phyloP scores from a whole-genome alignment of 2,329 filamentous ascomycete genomes.

The Cytospora leucostoma region DNA sequence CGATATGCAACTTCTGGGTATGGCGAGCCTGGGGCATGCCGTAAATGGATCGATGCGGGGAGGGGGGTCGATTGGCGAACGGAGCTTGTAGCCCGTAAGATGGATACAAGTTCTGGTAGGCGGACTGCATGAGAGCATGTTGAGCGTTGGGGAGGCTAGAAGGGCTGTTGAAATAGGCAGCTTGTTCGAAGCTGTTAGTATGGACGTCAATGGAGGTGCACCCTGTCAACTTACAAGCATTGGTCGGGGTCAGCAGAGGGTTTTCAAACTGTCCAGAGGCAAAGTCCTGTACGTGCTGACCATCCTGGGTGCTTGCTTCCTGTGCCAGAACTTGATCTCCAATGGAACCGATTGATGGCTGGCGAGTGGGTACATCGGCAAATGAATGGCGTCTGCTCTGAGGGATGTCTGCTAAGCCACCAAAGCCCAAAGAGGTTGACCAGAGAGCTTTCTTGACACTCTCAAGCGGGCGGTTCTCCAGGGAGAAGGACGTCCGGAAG shows the following conservation, averaged over 20 bases:
- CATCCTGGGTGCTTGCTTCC: conserved; percentile 49
- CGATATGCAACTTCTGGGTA: conserved; percentile 78
- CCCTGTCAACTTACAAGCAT: conserved; percentile 30
- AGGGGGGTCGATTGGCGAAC: conserved; percentile 55
- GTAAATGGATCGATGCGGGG: conserved; percentile 64
- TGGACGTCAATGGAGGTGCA: conserved; percentile 33
- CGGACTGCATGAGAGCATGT: conserved; percentile 41
- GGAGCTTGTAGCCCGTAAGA: conserved; percentile 49
- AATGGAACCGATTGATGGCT: conserved; percentile 63
- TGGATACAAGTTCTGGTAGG: conserved; percentile 46
- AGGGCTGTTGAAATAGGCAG: conserved; percentile 43
- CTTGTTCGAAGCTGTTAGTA: conserved; percentile 36
- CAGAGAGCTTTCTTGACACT: conserved; percentile 69
- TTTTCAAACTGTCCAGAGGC: conserved; percentile 43
- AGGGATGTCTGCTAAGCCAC: conserved; percentile 60
- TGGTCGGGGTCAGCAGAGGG: conserved; percentile 38
- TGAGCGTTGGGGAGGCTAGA: conserved; percentile 37
- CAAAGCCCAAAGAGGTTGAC: conserved; percentile 71
- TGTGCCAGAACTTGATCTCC: conserved; percentile 52
- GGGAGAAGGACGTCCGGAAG: conserved; percentile 51
- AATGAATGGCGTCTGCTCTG: conserved; percentile 82
- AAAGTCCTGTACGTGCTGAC: conserved; percentile 47
- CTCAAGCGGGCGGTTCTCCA: conserved; percentile 64
- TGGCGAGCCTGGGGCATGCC: conserved; percentile 61
- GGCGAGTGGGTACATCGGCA: conserved; percentile 66